Base-by-base conservation (phyloP, 805 yeast species). In the Metahyphopichia silvanorum region DNA sequence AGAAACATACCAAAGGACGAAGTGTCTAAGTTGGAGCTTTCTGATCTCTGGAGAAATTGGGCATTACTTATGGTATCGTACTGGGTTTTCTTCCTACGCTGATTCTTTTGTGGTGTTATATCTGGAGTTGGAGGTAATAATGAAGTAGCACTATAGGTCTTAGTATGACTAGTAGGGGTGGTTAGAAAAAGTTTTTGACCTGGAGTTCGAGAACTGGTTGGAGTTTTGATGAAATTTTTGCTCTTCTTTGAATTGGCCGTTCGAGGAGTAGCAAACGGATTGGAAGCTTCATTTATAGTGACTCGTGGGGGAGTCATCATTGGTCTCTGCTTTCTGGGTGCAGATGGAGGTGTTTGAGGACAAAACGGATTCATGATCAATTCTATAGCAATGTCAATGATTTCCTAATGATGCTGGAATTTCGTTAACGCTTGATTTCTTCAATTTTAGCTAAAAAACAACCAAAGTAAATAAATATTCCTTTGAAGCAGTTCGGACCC, bases 21-120 rank as follows among this genome's bases (percentile, higher is more conserved):
- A 30, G 42, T 40, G 11, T 24, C 19, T 31, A 20, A 13, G 4
- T 20, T 26, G 21, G 9, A 7, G 27, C 13, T 6, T 9, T 40
- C 43, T 8, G 37, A 16, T 12, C 28, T 23, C 9, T 40, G 34
- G 24, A 15, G n/a, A 27, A 12, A 41, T 32, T 9, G 42, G 21
- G 17, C 30, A 42, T 18, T 40, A 44, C 22, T 34, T 29, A 11
- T 15, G 17, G 14, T 14, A 15, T 30, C 27, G 13, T 12, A 15
- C 33, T 34, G 27, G 12, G 42, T 38, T 29, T 49, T 46, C 32
- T 44, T 51, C 17, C 53, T 37, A 5, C 40, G 32, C 5, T 60
- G 60, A n/a, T 60, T 51, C 27, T 46, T 45, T 14, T 53, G 57
- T 3, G 66, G 66, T 8, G 65, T 60, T 44, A 46, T 46, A 24